phyloP scores from a whole-genome alignment of 371 early-diverging fungal genomes.

The Syncephalastrum sp. region DNA sequence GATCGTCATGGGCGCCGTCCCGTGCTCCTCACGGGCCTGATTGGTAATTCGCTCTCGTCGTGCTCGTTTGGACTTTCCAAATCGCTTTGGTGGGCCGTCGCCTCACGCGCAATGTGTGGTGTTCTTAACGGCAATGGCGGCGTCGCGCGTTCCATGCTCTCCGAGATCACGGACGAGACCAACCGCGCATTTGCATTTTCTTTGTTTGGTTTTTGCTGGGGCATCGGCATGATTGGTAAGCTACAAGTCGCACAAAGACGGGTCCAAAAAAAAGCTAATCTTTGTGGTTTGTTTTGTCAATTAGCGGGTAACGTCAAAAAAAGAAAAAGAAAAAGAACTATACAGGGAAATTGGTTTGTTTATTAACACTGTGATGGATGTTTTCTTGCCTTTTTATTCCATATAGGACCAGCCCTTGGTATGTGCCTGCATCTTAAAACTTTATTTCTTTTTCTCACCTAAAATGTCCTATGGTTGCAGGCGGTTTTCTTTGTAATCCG shows the following conservation, averaged over 20 bases:
- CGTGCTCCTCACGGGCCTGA: slow-evolving; percentile 72
- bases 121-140: slow-evolving; percentile 83
- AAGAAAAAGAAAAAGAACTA: no score
- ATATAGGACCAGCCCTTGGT: slow-evolving; percentile 2
- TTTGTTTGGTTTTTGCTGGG: slow-evolving; percentile 70
- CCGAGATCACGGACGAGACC: slow-evolving; percentile 83
- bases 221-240: slow-evolving; percentile 61
- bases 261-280: not conserved
- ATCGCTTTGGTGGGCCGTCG: slow-evolving; percentile 65
- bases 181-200: slow-evolving; percentile 73
- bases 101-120: slow-evolving; percentile 73
- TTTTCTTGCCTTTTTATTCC: not conserved
- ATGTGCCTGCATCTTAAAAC: not conserved
- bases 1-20: slow-evolving; percentile 78
- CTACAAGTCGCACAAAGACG: not conserved
- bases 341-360: no score
- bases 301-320: slow-evolving; percentile 8
- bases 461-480: slow-evolving; percentile 36
- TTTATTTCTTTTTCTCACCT: slow-evolving; percentile 1
- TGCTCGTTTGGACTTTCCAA: slow-evolving; percentile 78
- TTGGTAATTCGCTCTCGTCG: slow-evolving; percentile 70
- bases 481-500: slow-evolving; percentile 81
- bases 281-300: not conserved
- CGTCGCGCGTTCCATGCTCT: slow-evolving; percentile 81
- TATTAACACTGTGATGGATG: no score